A percentile compares a stretch with the other conserved stretches of the same genome.
These are phyloP conservation scores for Solanum okadae DNA, from an alignment of 257 asterid species.

Conservation along the genomic window DNA sequence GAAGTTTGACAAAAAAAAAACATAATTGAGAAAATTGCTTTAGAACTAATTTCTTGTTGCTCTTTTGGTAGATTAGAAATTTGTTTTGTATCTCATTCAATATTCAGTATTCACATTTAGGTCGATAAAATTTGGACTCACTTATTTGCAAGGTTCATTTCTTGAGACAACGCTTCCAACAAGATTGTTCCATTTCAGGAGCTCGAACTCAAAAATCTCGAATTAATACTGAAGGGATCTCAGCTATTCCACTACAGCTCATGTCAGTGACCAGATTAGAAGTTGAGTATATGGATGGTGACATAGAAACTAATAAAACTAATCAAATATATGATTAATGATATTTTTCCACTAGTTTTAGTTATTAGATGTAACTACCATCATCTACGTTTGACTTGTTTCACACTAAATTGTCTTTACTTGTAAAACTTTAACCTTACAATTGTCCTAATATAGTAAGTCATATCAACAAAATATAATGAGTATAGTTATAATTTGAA, in stretches of 20 bases:
- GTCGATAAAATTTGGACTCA: neutral
- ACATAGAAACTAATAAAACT: neutral
- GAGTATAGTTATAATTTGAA: neutral
- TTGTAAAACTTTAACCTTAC: neutral
- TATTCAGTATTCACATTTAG: neutral
- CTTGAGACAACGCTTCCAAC: rapidly evolving
- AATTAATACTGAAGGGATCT: neutral
- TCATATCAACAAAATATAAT: neutral
- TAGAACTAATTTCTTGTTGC: neutral
- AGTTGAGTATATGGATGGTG: neutral
- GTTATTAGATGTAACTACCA: neutral
- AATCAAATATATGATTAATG: neutral
- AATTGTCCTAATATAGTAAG: neutral
- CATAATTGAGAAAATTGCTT: neutral
- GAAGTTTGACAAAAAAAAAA: neutral
- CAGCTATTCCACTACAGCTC: neutral
- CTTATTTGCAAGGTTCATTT: neutral
- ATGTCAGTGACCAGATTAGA: neutral
- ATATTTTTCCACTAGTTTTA: neutral
- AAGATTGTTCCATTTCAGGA: neutral
- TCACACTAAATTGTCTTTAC: neutral
- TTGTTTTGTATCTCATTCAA: neutral
- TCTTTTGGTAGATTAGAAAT: neutral
- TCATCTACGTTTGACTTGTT: neutral
- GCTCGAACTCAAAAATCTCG: neutral